Conservation (phyloP, 805 yeast genomes). For the Saccharomycopsis amapae region DNA sequence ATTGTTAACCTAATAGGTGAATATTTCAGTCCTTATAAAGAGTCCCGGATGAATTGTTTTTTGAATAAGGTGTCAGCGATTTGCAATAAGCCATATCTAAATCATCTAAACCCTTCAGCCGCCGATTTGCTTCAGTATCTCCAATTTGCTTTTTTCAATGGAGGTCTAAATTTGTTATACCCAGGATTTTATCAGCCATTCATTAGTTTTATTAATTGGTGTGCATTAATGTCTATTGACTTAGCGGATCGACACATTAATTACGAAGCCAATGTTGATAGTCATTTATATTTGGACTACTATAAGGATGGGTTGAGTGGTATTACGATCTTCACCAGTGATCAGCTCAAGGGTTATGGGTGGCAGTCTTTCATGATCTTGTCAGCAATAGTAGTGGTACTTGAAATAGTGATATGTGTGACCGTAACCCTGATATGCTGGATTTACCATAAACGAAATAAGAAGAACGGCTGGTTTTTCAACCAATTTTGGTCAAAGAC, state of each 20-base stretch:
- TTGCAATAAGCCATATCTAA: conserved; percentile 48
- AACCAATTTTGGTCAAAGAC: conserved; percentile 24
- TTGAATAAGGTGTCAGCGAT: conserved; percentile 48
- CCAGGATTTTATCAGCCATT: conserved; percentile 61
- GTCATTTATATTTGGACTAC: conserved; percentile 34
- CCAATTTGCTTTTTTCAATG: conserved; percentile 53
- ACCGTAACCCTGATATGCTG: conserved; percentile 7
- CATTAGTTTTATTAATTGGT: conserved; percentile 46
- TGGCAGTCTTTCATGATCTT: conserved; percentile 41
- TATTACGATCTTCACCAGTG: conserved; percentile 28
- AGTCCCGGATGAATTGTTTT: conserved; percentile 43
- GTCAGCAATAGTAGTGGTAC: conserved; percentile 14
- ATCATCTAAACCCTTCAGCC: conserved; percentile 48
- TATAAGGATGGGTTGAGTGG: conserved; percentile 36
- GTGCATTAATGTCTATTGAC: conserved; percentile 36
- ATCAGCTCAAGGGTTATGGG: conserved; percentile 20
- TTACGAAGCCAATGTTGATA: conserved; percentile 28
- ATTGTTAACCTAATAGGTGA: conserved; percentile 31
- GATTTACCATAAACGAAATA: conserved; percentile 1
- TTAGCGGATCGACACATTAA: conserved; percentile 13
- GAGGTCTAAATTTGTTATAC: conserved; percentile 46
- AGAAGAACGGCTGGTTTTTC: conserved; percentile 2
- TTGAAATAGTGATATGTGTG: conserved; percentile 1
- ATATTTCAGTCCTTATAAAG: conserved; percentile 50
- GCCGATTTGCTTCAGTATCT: conserved; percentile 43